Evolutionary conservation across 1,284 basidiomycete genomes (phyloP).

Genomic region (Ceratobasidium sp.): DNA sequence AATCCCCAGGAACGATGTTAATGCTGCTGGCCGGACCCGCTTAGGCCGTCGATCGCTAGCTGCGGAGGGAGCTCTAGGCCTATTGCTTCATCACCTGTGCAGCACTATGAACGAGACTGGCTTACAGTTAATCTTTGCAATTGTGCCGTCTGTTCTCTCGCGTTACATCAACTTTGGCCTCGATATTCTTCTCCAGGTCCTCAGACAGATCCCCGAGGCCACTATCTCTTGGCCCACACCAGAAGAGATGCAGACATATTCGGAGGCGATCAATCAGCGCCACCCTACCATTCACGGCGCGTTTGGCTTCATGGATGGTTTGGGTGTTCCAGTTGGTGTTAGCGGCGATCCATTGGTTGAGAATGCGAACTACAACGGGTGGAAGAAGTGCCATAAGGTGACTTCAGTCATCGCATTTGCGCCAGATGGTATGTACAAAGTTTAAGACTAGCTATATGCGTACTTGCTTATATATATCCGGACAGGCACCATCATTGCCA

Average conservation of each 20-base stretch:
- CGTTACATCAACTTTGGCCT: slow-evolving; percentile 57
- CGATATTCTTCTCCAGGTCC: slow-evolving; percentile 52
- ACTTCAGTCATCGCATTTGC: slow-evolving; percentile 53
- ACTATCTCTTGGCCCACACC: slow-evolving; percentile 54
- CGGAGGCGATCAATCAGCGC: slow-evolving; percentile 51
- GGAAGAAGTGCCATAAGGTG: slow-evolving; percentile 58
- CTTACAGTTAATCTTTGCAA: slow-evolving; percentile 57
- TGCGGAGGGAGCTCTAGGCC: slow-evolving; percentile 61
- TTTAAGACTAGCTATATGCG: not conserved
- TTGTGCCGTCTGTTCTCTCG: slow-evolving; percentile 50
- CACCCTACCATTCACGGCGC: slow-evolving; percentile 58
- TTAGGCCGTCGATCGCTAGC: slow-evolving; percentile 56
- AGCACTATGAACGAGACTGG: slow-evolving; percentile 57
- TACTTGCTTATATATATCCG: slow-evolving; percentile 5
- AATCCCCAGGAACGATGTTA: slow-evolving; percentile 55
- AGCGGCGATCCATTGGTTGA: slow-evolving; percentile 57
- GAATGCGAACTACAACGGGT: slow-evolving; percentile 64
- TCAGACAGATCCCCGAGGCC: slow-evolving; percentile 55
- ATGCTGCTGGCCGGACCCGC: slow-evolving; percentile 51
- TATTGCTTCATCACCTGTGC: slow-evolving; percentile 59
- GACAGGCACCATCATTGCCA: slow-evolving; percentile 56
- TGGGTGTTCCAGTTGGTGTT: slow-evolving; percentile 49
- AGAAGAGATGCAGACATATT: slow-evolving; percentile 53
- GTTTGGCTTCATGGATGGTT: slow-evolving; percentile 55
- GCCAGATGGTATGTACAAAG: slow-evolving; percentile 52